These are phyloP conservation scores for Termitomyces sp. DNA, from an alignment of 768 basidiomycete genomes.

Conservation along the genomic window DNA sequence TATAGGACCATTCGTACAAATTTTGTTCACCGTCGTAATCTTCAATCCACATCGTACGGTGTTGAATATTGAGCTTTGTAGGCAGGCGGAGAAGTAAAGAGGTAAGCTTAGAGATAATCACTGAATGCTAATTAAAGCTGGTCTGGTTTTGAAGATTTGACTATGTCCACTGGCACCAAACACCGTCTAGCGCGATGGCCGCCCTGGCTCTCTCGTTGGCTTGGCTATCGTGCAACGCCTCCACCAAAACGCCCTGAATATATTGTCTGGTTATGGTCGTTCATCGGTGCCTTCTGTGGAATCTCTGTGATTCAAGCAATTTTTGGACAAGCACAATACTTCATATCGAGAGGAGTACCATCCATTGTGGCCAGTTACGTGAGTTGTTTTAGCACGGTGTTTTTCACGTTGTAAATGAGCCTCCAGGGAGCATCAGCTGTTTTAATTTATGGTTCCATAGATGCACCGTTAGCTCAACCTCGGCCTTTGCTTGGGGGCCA, in stretches of 20 bases:
- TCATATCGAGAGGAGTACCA: slow-evolving; percentile 42
- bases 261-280: slow-evolving; percentile 49
- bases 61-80: neutral
- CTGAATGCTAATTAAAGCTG: neutral
- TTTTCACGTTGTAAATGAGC: neutral
- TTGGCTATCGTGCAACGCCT: slow-evolving; percentile 38
- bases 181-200: slow-evolving; percentile 34
- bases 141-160: neutral
- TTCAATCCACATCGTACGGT: neutral
- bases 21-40: neutral
- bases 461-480: slow-evolving; percentile 52
- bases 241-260: slow-evolving; percentile 30
- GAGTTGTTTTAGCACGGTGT: slow-evolving; percentile 16
- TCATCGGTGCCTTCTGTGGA: slow-evolving; percentile 48
- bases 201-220: slow-evolving; percentile 36
- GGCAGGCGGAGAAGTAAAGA: too few relatives aligned
- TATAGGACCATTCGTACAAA: neutral
- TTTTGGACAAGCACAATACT: slow-evolving; percentile 46
- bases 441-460: slow-evolving; percentile 51
- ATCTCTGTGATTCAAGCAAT: slow-evolving; percentile 47
- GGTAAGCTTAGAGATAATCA: neutral
- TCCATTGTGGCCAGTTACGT: slow-evolving; percentile 48
- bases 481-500: slow-evolving; percentile 49
- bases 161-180: neutral
- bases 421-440: slow-evolving; percentile 53